Base-by-base conservation (phyloP, 73 alveolate genomes). In the Blepharisma japonicum region DNA sequence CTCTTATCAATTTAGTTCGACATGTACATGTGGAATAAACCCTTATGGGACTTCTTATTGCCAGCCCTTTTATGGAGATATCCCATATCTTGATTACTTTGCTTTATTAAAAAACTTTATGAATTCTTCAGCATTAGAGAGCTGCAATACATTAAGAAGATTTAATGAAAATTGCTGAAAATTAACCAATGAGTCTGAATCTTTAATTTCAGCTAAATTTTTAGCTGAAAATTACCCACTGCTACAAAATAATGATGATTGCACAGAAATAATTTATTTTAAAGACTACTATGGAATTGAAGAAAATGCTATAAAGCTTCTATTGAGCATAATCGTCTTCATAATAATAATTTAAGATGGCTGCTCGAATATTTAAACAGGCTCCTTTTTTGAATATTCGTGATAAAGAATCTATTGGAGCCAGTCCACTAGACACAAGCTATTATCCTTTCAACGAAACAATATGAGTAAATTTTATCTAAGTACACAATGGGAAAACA, bases 181-280 rank as follows among this genome's bases (percentile, higher is more conserved):
- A 20, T 25, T 61, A 18, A 2, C 23, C 5, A 61, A n/a, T 14
- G 38, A 18, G 38, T 20, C 11, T 0, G 49, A 8, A 2, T n/a
- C 74, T 14, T 18, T 61, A 39, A 61, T 61, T 20, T 8, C 47
- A 25, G 47, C n/a, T 25, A 61, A 61, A 25, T 61, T 61, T 61
- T 18, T 25, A 5, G 14, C 14, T 61, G 74, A 61, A 9, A 61
- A 61, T 61, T 61, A 61, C 74, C 74, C 74, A 25, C 11, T 18
- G 74, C 23, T 61, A 5, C 74, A 61, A 25, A 61, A 61, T 5
- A 61, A 61, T 61, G 74, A 61, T 61, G n/a, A n/a, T 61, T 61
- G 74, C 23, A 25, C 23, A 14, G 47, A 61, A 39, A 25, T 9
- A 39, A 61, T 61, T 18, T 61, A 18, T 25, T 61, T 61, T 61